Evolutionary conservation across 2,329 filamentous ascomycete genomes (phyloP).

Genomic region (Fusarium euwallaceae): DNA sequence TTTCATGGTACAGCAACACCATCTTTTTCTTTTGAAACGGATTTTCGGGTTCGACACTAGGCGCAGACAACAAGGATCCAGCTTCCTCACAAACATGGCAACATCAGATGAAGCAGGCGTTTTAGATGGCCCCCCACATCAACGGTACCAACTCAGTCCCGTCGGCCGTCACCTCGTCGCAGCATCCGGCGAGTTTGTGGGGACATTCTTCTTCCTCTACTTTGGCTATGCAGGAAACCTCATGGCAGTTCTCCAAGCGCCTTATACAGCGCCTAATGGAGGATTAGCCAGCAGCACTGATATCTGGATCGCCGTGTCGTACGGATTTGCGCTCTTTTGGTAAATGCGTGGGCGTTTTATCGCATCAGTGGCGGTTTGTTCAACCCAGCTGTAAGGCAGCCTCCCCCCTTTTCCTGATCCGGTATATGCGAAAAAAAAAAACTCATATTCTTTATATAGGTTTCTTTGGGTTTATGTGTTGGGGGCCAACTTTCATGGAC

Average conservation of each 20-base stretch:
- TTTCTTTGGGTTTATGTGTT: constrained; percentile 39
- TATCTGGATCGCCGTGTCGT: constrained; percentile 38
- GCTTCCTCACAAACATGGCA: neutral
- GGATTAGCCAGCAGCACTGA: constrained; percentile 30
- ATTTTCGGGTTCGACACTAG: neutral
- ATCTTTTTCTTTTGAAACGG: neutral
- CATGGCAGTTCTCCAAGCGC: constrained; percentile 32
- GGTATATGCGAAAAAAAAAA: neutral
- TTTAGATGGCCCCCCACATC: neutral
- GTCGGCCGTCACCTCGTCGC: constrained; percentile 38
- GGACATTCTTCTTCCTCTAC: constrained; percentile 42
- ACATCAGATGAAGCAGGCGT: neutral
- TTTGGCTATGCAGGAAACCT: constrained; percentile 44
- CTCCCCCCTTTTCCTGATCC: rapidly evolving
- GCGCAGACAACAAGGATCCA: neutral
- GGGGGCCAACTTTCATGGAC: constrained; percentile 36
- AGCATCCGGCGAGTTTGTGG: constrained; percentile 38
- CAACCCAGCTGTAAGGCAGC: constrained; percentile 50
- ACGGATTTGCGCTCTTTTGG: constrained; percentile 56
- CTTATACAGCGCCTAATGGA: constrained; percentile 15
- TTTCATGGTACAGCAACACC: neutral
- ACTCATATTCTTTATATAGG: constrained; percentile 11
- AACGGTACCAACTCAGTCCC: constrained; percentile 26
- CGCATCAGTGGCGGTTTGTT: constrained; percentile 63
- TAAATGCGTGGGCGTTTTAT: constrained; percentile 68